These are phyloP conservation scores for Thyridium curvatum DNA, from an alignment of 2,329 filamentous ascomycete species.

Conservation along the genomic window DNA sequence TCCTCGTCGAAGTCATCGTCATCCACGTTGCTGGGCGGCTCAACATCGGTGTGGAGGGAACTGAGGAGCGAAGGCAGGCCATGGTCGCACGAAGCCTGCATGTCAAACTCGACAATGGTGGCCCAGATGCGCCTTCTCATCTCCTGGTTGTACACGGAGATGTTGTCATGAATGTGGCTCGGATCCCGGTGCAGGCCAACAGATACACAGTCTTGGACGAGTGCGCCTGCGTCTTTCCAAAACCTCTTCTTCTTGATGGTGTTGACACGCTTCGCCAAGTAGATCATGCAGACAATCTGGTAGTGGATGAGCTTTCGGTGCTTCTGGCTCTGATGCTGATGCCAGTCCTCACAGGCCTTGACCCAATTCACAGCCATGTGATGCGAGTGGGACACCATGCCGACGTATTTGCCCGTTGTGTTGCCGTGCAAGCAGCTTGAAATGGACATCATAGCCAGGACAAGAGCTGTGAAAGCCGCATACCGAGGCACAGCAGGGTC, in stretches of 20 bases:
- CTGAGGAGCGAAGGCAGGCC: constrained; percentile 52
- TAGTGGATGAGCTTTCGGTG: constrained; percentile 55
- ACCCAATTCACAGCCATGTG: constrained; percentile 51
- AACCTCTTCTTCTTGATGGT: constrained; percentile 58
- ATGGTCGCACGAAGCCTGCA: constrained; percentile 56
- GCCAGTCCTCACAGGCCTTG: constrained; percentile 48
- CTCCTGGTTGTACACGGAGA: constrained; percentile 54
- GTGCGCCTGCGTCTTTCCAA: constrained; percentile 50
- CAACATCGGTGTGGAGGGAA: constrained; percentile 48
- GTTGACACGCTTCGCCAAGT: constrained; percentile 55
- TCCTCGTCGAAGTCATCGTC: constrained; percentile 50
- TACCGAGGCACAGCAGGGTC: constrained; percentile 34
- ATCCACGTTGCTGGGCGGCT: constrained; percentile 47
- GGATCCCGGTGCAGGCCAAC: constrained; percentile 56
- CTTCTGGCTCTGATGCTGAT: constrained; percentile 51
- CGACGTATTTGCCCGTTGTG: constrained; percentile 46
- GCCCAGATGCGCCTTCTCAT: constrained; percentile 57
- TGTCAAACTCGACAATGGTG: constrained; percentile 55
- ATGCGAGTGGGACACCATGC: constrained; percentile 51
- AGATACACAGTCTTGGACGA: constrained; percentile 52
- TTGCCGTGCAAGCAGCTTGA: constrained; percentile 51
- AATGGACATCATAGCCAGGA: constrained; percentile 56
- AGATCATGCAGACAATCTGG: constrained; percentile 53
- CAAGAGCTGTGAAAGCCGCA: constrained; percentile 49
- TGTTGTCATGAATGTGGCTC: constrained; percentile 45